Base-by-base conservation (phyloP, 2,329 filamentous ascomycete genomes). In the Fusarium praegraminearum region DNA sequence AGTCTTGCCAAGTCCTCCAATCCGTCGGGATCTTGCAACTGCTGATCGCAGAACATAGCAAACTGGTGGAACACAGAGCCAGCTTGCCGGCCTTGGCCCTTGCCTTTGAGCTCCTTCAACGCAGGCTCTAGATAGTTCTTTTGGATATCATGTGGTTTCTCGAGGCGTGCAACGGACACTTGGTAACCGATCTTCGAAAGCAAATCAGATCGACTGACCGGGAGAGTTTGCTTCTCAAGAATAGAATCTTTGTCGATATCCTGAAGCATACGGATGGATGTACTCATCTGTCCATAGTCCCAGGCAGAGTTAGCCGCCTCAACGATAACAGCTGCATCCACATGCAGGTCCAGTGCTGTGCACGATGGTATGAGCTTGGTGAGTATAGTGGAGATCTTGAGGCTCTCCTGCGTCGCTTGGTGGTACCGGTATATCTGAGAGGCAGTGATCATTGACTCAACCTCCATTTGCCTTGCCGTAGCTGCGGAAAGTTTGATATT, bases 1-100 rank as follows among this genome's bases (percentile, higher is more conserved):
- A 98, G 86, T 46, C 96, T 90, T 32, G 89, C 88, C 63, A 97
- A 88, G 74, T 99, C 96, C 77, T 97, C 93, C 2, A 94, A 82
- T 35, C 91, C 89, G 72, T 97, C 93, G 1, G 91, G 87, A 75
- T 95, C 95, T 74, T 97, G 92, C 12, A 99, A 84, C 77, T 99
- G 96, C 75, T 94, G 90, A 77, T 99, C 95, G 75, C 97, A 99
- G 77, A 99, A 99, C 53, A 90, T 87, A 28, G 97, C 96, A 78
- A 98, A 98, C 74, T 97, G 93, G 77, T 98, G 94, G 75, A 94
- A 98, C 1, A 98, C 96, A 70, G 93, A 87, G 2, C 94, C 94
- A 3, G 94, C 92, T 64, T 95, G 92, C 45, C 86, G 84, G 2
- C 92, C 91, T 55, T 89, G 85, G 7, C 81, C 86, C 46, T 87